These are phyloP conservation scores for Aureobasidium sp. DNA, from an alignment of 2,329 filamentous ascomycete genomes.

Conservation along the genomic window DNA sequence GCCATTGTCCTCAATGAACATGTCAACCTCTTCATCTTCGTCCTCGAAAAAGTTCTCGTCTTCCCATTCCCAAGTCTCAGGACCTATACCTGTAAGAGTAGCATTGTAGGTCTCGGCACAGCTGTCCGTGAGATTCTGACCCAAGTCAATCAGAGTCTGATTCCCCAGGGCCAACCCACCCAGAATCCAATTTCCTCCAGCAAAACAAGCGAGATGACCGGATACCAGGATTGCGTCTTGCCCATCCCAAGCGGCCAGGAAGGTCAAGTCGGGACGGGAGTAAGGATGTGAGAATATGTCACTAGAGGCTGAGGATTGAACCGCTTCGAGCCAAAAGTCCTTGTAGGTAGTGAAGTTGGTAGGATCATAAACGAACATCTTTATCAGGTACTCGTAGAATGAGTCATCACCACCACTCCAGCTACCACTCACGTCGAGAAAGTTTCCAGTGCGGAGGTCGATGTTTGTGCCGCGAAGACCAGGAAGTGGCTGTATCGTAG, in stretches of 20 bases:
- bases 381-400: constrained; percentile 86
- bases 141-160: constrained; percentile 65
- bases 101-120: constrained; percentile 67
- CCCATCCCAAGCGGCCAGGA: constrained; percentile 54
- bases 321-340: constrained; percentile 66
- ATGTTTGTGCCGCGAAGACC: constrained; percentile 67
- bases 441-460: constrained; percentile 57
- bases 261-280: constrained; percentile 63
- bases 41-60: constrained; percentile 26
- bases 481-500: constrained; percentile 60
- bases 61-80: constrained; percentile 50
- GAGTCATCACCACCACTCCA: constrained; percentile 74
- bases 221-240: constrained; percentile 32
- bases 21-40: constrained; percentile 13
- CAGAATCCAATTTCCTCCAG: constrained; percentile 78
- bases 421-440: constrained; percentile 60
- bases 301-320: constrained; percentile 66
- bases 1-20: constrained; percentile 59
- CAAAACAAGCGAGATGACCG: constrained; percentile 65
- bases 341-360: constrained; percentile 56
- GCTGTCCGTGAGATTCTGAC: constrained; percentile 61
- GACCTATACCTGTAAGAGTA: constrained; percentile 68
- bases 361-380: constrained; percentile 79
- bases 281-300: constrained; percentile 59
- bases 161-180: constrained; percentile 63